Base-by-base conservation (phyloP, 345 rosid species). In the Lenwebbia sp. region DNA sequence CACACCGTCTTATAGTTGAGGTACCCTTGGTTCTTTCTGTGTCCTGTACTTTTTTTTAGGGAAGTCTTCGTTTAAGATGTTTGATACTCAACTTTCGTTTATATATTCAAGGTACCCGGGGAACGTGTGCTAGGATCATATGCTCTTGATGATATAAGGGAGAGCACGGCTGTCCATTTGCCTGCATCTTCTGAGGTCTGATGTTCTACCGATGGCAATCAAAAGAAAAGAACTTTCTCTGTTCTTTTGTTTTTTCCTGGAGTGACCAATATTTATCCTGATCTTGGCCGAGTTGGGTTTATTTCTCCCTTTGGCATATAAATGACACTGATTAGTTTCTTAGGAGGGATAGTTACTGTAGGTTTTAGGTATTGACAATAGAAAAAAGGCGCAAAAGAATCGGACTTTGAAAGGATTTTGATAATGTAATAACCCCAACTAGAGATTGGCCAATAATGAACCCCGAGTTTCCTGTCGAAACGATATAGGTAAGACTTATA, bases 1-100 rank as follows among this genome's bases (percentile, higher is more conserved):
- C 98, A 21, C 98, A 95, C 88, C 96, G 97, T 89, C 93, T 96
- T 81, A 89, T 92, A 86, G 86, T 96, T 86, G 98, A 96, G 98
- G 99, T 96, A 92, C 86, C 76, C 56, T 65, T 78, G 10, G 84
- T 41, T 51, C 51, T 37, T 85, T 70, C 83, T 85, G 85, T 51
- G 85, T 86, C 78, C 55, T 76, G 51, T n/a, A 19, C 33, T 7
- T 26, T 62, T 62, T 30, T 33, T 60, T 37, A 75, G 14, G 51
- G 84, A 78, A 82, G 57, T 44, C 40, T 60, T 82, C 33, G 17
- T 23, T 15, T 60, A 51, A 83, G 15, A 37, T 70, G 81, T 70
- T 70, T 5, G 81, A 70, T 70, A 19, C 47, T 70, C 78, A 70
- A 70, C 81, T 51, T 25, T 47, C 19, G 87, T 86, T 87, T 75